Evolutionary conservation across 1,139 yeast species (phyloP), one percentile per base, ranked within the genome.

Genomic region (Magnusiomyces starmeri): DNA sequence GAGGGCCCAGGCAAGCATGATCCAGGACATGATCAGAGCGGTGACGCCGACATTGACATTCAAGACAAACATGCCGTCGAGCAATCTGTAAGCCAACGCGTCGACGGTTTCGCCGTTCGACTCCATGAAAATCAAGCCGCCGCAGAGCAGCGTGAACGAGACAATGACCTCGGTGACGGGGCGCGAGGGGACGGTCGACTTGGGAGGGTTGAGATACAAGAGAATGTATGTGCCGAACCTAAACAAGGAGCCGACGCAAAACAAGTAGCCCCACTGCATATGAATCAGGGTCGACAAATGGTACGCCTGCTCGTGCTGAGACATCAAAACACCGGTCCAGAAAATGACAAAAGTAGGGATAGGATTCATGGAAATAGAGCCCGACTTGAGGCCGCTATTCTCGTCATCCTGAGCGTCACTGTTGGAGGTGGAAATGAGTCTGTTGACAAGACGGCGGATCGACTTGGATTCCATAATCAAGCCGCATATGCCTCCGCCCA

Each of bases 241-340:
- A 70, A 88, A 82, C 14, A 81, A 76, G 6, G 96, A 83, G 1
- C 88, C 97, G 58, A 79, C 75, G 18, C 89, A 77, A 56, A 92
- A 75, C 62, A 92, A 69, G 54, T 77, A 76, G 4, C 98, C 98
- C 98, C 98, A 92, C 70, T 88, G 97, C 50, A 77, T 71, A 67
- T 92, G 98, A 56, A 92, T 79, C 35, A 71, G 73, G 1, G 97
- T 87, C 1, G 96, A 82, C 34, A 85, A 75, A 47, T 68, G 73
- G 0, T 92, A 82, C 2, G 90, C 87, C 69, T 92, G 98, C 48
- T 81, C 82, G 68, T 92, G 98, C 67, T 84, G 87, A 2, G 97
- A 88, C 98, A 92, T 92, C 57, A 92, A 75, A n/a, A 84, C 75
- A 25, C 98, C 98, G 0, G 97, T 92, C 96, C 97, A 92, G 69